Evolutionary conservation across 2,329 filamentous ascomycete genomes (phyloP).

Genomic region (Zasmidium citrigriseum): DNA sequence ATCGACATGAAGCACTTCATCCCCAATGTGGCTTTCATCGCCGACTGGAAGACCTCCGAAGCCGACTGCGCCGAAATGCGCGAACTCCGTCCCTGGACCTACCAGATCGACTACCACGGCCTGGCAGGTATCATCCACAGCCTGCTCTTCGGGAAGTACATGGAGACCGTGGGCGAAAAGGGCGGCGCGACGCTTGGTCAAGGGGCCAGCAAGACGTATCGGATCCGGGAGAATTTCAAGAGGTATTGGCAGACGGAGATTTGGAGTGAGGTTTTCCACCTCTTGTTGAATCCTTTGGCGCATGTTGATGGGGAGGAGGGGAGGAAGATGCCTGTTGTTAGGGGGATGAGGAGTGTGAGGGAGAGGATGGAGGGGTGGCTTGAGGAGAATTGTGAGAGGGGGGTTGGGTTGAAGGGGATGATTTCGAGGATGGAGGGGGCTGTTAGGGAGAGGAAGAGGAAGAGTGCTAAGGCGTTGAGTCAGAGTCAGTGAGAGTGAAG

Average conservation of each 20-base stretch:
- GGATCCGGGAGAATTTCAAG: slow-evolving; percentile 80
- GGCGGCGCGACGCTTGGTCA: slow-evolving; percentile 50
- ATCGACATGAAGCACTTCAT: slow-evolving; percentile 90
- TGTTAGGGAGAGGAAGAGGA: slow-evolving; percentile 54
- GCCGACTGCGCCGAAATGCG: slow-evolving; percentile 96
- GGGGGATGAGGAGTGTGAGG: slow-evolving; percentile 67
- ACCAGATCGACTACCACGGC: slow-evolving; percentile 95
- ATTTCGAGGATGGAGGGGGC: slow-evolving; percentile 67
- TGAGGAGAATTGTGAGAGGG: slow-evolving; percentile 77
- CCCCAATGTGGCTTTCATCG: slow-evolving; percentile 80
- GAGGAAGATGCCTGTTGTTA: slow-evolving; percentile 70
- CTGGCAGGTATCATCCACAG: slow-evolving; percentile 85
- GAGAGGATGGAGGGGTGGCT: slow-evolving; percentile 85
- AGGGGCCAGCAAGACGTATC: slow-evolving; percentile 67
- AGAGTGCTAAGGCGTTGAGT: slow-evolving; percentile 21
- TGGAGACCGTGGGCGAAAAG: slow-evolving; percentile 67
- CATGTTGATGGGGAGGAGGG: slow-evolving; percentile 67
- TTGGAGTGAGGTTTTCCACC: slow-evolving; percentile 79
- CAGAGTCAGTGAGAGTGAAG: slow-evolving; percentile 4
- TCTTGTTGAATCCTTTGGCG: slow-evolving; percentile 78
- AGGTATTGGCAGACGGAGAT: slow-evolving; percentile 96
- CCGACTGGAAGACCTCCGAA: slow-evolving; percentile 87
- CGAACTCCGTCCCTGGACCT: slow-evolving; percentile 92
- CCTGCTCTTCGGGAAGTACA: slow-evolving; percentile 91
- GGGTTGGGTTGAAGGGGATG: slow-evolving; percentile 59